Conservation (phyloP, 371 early-diverging fungal species). For the Sporodiniella umbellata region DNA sequence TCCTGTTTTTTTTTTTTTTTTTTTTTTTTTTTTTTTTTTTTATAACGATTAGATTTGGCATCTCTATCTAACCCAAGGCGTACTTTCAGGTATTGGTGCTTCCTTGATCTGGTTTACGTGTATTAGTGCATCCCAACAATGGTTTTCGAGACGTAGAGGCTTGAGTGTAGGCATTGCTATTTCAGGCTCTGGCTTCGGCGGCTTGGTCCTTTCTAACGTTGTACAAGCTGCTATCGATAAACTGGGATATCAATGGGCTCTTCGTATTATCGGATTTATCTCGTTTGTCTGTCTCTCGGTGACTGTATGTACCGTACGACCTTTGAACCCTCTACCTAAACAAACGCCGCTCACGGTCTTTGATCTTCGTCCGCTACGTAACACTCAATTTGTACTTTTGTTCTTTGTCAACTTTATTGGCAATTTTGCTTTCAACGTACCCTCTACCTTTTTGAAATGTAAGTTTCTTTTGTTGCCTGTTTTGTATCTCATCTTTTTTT, state of each 20-base stretch:
- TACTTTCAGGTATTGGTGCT: slow-evolving; percentile 59
- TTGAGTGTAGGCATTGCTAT: slow-evolving; percentile 71
- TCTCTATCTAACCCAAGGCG: slow-evolving; percentile 62
- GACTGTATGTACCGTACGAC: slow-evolving; percentile 43
- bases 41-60: slow-evolving; percentile 67
- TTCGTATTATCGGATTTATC: slow-evolving; percentile 57
- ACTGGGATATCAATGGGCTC: slow-evolving; percentile 33
- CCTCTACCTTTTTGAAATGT: slow-evolving; percentile 18
- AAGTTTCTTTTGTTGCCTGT: no score
- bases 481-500: no score
- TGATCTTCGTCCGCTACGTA: slow-evolving; percentile 28
- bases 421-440: slow-evolving; percentile 41
- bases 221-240: slow-evolving; percentile 33
- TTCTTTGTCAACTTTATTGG: slow-evolving; percentile 34
- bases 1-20: no score
- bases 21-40: no score
- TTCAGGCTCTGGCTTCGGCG: slow-evolving; percentile 74
- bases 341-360: slow-evolving; percentile 10
- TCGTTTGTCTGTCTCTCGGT: slow-evolving; percentile 45
- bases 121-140: slow-evolving; percentile 48
- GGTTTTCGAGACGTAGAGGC: slow-evolving; percentile 64
- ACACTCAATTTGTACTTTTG: slow-evolving; percentile 27
- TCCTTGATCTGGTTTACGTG: slow-evolving; percentile 43
- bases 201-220: slow-evolving; percentile 60
- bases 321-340: slow-evolving; percentile 31